These are phyloP conservation scores for Tremella yokohamensis DNA, from an alignment of 768 basidiomycete species.

Conservation along the genomic window DNA sequence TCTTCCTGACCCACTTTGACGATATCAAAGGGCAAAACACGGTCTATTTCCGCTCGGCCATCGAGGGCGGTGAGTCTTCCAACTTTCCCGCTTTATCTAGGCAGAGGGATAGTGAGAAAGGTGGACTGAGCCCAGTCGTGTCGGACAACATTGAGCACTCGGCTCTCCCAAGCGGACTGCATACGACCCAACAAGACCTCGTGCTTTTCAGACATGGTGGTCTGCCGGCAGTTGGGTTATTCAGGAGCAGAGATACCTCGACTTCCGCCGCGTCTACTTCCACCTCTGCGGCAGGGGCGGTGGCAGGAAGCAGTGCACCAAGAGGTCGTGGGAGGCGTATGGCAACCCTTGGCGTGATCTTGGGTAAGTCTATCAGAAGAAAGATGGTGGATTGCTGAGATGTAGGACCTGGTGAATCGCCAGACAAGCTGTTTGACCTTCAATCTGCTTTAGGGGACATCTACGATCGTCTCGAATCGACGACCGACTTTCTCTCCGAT, in stretches of 20 bases:
- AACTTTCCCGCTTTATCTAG: too few species aligned
- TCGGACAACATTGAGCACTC: constrained; percentile 33
- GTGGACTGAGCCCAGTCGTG: not conserved
- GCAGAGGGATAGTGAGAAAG: too few species aligned
- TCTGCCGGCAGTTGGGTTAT: constrained; percentile 25
- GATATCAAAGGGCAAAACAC: constrained; percentile 49
- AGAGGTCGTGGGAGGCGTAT: constrained; percentile 42
- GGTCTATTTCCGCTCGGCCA: constrained; percentile 17
- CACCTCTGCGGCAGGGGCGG: too few species aligned
- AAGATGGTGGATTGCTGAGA: too few species aligned
- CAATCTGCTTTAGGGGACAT: constrained; percentile 16
- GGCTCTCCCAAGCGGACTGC: constrained; percentile 44
- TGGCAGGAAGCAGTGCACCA: constrained; percentile 4
- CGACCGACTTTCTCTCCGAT: constrained; percentile 11
- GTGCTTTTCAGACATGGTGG: constrained; percentile 33
- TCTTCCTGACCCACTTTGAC: constrained; percentile 49
- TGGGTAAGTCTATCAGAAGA: constrained; percentile 21
- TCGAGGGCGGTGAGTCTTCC: not conserved
- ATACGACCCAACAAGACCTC: constrained; percentile 36
- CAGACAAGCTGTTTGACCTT: constrained; percentile 23
- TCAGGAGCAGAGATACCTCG: constrained; percentile 26
- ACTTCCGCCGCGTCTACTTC: constrained; percentile 1
- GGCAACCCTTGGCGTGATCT: constrained; percentile 43
- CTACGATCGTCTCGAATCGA: constrained; percentile 29
- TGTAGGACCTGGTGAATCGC: not conserved